Conservation (phyloP, 139 green algal genomes). For the Micractinium conductrix region DNA sequence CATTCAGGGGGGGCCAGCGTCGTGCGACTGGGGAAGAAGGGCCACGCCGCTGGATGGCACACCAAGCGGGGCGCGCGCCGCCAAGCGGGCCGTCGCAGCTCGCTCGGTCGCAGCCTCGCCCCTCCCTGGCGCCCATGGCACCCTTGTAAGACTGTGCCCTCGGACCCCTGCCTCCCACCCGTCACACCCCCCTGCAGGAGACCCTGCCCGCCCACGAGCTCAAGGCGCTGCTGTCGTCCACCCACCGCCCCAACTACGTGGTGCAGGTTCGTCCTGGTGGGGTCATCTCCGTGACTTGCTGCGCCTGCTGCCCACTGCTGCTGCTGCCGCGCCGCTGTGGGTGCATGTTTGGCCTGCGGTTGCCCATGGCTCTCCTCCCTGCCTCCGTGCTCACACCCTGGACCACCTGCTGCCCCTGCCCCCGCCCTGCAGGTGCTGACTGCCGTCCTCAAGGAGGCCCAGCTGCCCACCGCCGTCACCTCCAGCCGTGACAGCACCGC, state of each 20-base stretch:
- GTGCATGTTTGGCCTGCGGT: background rate
- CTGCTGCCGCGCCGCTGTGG: background rate
- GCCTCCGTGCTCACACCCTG: background rate
- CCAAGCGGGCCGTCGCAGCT: too few species aligned
- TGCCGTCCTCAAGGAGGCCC: too few species aligned
- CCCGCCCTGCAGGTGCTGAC: background rate
- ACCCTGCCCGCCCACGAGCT: conserved; percentile 43
- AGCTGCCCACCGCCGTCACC: too few species aligned
- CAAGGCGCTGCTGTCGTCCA: conserved; percentile 32
- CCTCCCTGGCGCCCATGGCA: too few species aligned
- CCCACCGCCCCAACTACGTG: conserved; percentile 48
- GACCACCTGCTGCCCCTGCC: background rate
- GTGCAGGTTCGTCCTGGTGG: conserved; percentile 10
- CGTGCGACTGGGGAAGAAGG: too few species aligned
- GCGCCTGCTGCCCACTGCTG: background rate
- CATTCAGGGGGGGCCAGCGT: too few species aligned
- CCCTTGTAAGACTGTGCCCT: too few species aligned
- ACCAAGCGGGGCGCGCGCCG: too few species aligned
- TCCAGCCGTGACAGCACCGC: background rate
- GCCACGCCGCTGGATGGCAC: too few species aligned
- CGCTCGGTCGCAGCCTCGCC: too few species aligned
- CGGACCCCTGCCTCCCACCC: too few species aligned
- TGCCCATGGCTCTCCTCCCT: background rate
- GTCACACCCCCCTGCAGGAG: too few species aligned
- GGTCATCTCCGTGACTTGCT: background rate